phyloP scores from a whole-genome alignment of 441 rosid genomes.

The Croton laevigatus region DNA sequence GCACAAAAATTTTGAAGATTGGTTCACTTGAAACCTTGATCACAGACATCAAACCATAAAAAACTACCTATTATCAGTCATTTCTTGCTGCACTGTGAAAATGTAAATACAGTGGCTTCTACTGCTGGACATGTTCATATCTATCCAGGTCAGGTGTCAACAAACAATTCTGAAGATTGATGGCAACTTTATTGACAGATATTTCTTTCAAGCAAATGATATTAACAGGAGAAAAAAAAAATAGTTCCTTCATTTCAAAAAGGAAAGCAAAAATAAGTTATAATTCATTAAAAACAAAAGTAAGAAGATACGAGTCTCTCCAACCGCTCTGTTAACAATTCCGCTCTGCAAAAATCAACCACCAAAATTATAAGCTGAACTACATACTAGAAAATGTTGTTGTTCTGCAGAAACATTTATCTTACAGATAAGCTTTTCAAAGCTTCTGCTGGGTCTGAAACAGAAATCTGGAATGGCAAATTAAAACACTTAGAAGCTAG shows the following conservation, averaged over 20 bases:
- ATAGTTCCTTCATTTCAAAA: too few species aligned
- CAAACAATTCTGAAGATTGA: slow-evolving; percentile 17
- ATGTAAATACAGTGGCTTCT: slow-evolving; percentile 85
- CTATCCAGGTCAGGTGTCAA: slow-evolving; percentile 42
- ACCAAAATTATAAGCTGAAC: slow-evolving; percentile 28
- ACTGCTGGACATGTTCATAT: slow-evolving; percentile 92
- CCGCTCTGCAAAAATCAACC: slow-evolving; percentile 56
- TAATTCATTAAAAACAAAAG: neutral
- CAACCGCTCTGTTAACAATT: slow-evolving; percentile 75
- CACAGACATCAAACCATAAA: slow-evolving; percentile 7
- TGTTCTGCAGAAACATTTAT: slow-evolving; percentile 17
- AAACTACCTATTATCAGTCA: slow-evolving; percentile 50
- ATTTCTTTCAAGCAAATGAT: neutral
- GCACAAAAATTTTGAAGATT: slow-evolving; percentile 15
- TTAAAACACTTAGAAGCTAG: slow-evolving; percentile 12
- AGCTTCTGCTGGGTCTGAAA: slow-evolving; percentile 56
- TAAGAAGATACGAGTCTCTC: slow-evolving; percentile 81
- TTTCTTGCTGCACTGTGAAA: slow-evolving; percentile 59
- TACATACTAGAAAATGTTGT: slow-evolving; percentile 12
- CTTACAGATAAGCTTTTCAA: slow-evolving; percentile 71
- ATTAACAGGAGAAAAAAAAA: neutral
- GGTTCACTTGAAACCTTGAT: slow-evolving; percentile 4
- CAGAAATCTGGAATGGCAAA: slow-evolving; percentile 41
- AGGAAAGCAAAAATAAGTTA: neutral
- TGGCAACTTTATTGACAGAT: neutral